Evolutionary conservation across 2,329 filamentous ascomycete genomes (phyloP), one percentile per base, ranked within the genome.

Genomic region (Magnaporthales sp.): DNA sequence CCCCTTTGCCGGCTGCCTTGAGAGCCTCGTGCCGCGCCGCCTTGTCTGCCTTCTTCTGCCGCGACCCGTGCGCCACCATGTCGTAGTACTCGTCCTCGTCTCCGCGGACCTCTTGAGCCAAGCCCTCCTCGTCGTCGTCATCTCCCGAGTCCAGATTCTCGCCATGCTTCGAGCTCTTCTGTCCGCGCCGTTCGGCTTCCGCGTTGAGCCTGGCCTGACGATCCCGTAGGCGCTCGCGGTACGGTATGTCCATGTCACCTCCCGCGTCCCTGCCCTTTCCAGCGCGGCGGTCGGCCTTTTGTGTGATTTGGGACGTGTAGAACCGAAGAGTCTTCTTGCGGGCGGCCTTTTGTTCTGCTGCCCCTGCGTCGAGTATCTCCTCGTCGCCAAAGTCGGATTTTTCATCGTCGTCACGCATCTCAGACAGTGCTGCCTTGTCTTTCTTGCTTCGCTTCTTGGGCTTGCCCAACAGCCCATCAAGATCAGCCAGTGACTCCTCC

Each of bases 271-370:
- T 86, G 58, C 90, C 89, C 54, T 89, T 90, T 32, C 83, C 87
- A 6, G 88, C 87, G 66, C 91, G 91, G 76, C 92, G 93, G 80
- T 92, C 96, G 67, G 92, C 88, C 79, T 97, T 98, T 76, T 98
- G 94, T 30, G 91, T 90, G 70, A 99, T 95, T 76, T 99, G 95
- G 3, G 93, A 97, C 2, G 96, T 98, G 84, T 99, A 99, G 83
- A 99, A 99, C 69, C 93, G 91, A 67, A 99, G 85, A 70, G 88
- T 92, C 83, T 96, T 97, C 83, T 95, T 97, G 77, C 91, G 91
- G 68, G 87, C 86, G 0, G 89, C 91, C 79, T 99, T 99, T 73
- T 96, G 92, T 58, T 91, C 91, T 0, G 92, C 90, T 68, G 94
- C 88, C 68, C 88, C 85, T 11, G 89, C 87, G 66, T 93, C 92